phyloP scores from a whole-genome alignment of 768 basidiomycete genomes.

The Sistotremastrum suecicum region DNA sequence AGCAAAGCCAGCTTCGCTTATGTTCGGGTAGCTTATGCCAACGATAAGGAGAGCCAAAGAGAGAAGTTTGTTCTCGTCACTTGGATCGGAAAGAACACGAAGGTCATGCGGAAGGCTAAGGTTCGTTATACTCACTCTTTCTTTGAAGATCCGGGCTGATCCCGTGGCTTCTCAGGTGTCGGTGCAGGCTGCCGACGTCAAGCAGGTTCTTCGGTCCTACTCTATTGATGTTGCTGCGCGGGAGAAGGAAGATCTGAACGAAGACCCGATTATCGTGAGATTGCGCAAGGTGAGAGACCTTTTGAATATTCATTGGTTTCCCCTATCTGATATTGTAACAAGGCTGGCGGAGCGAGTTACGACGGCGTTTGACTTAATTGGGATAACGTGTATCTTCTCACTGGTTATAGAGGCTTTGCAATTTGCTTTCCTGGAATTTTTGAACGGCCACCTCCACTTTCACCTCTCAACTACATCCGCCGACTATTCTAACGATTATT shows the following conservation, averaged over 20 bases:
- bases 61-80: constrained; percentile 83
- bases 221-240: constrained; percentile 83
- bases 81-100: constrained; percentile 73
- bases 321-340: constrained; percentile 6
- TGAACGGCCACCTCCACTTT: no score
- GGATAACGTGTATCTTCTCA: no score
- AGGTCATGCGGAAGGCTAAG: constrained; percentile 89
- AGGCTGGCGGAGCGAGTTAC: constrained; percentile 86
- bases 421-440: no score
- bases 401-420: no score
- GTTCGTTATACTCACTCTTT: constrained; percentile 25
- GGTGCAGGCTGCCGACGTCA: constrained; percentile 83
- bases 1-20: constrained; percentile 75
- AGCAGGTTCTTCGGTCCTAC: constrained; percentile 58
- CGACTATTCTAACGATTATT: no score
- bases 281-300: constrained; percentile 59
- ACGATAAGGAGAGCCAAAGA: constrained; percentile 73
- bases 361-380: constrained; percentile 35
- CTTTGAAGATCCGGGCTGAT: constrained; percentile 1
- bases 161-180: constrained; percentile 49
- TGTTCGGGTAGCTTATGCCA: constrained; percentile 69
- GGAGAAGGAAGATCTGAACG: constrained; percentile 71
- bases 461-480: no score
- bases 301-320: constrained; percentile 5
- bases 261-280: constrained; percentile 71